These are phyloP conservation scores for Thielaviopsis cerberus DNA, from an alignment of 2,329 filamentous ascomycete genomes.

Conservation along the genomic window DNA sequence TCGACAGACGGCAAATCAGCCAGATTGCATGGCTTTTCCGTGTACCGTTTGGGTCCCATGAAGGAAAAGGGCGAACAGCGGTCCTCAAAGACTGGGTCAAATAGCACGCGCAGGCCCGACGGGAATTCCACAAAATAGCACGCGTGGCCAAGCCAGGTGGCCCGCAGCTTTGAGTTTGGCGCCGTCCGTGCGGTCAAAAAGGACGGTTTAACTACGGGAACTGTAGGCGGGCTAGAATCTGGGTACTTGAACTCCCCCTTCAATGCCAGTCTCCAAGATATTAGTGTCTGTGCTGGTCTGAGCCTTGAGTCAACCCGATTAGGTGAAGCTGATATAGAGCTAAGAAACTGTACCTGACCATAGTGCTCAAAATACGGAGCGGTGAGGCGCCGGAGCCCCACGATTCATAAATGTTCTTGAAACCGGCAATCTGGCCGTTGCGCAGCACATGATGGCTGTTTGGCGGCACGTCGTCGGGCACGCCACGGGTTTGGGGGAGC, in stretches of 20 bases:
- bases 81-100: slow-evolving; percentile 83
- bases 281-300: too few species aligned
- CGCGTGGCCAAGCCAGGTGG: slow-evolving; percentile 89
- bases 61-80: slow-evolving; percentile 62
- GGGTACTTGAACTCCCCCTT: slow-evolving; percentile 28
- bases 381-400: slow-evolving; percentile 15
- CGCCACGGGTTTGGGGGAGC: slow-evolving; percentile 15
- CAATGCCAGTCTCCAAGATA: slow-evolving; percentile 19
- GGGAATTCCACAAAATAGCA: slow-evolving; percentile 89
- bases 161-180: slow-evolving; percentile 39
- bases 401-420: slow-evolving; percentile 34
- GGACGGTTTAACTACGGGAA: slow-evolving; percentile 45
- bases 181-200: slow-evolving; percentile 46
- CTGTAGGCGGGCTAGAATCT: slow-evolving; percentile 44
- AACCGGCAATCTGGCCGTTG: slow-evolving; percentile 22
- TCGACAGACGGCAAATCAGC: slow-evolving; percentile 61
- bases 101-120: slow-evolving; percentile 67
- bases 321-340: not conserved
- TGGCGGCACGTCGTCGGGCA: slow-evolving; percentile 19
- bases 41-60: slow-evolving; percentile 59
- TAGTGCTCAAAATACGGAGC: not conserved
- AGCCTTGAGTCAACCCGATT: not conserved
- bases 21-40: slow-evolving; percentile 55
- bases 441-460: slow-evolving; percentile 25
- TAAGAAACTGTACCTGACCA: slow-evolving; percentile 8